Evolutionary conservation across 257 asterid species (phyloP).

Genomic region (Cordia subcordata): DNA sequence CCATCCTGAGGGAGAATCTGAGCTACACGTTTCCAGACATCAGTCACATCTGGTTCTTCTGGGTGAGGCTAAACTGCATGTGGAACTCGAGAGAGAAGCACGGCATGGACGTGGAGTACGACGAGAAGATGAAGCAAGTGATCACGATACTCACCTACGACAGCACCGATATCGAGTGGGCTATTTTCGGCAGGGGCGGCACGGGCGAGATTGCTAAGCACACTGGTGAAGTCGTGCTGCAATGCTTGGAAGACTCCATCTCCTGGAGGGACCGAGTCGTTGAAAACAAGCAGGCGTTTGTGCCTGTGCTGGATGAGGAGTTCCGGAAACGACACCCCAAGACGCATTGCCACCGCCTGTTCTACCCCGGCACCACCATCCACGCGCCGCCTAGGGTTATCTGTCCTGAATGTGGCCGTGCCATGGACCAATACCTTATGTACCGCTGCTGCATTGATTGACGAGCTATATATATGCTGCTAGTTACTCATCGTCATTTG

Average conservation of each 20-base stretch:
- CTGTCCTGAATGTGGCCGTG: background rate
- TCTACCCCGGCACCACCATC: background rate
- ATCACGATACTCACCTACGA: slow-evolving; percentile 55
- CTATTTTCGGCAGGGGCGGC: slow-evolving; percentile 64
- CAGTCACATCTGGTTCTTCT: slow-evolving; percentile 64
- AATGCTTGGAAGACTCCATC: slow-evolving; percentile 29
- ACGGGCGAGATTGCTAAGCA: slow-evolving; percentile 26
- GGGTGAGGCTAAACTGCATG: slow-evolving; percentile 88
- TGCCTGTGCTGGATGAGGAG: background rate
- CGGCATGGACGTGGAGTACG: slow-evolving; percentile 47
- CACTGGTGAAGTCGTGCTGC: slow-evolving; percentile 12
- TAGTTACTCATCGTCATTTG: too few species aligned
- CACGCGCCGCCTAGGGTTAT: background rate
- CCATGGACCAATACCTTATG: background rate
- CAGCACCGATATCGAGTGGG: slow-evolving; percentile 80
- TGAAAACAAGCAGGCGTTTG: slow-evolving; percentile 1
- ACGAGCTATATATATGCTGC: too few species aligned
- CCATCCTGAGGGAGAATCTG: slow-evolving; percentile 43
- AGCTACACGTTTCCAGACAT: slow-evolving; percentile 49
- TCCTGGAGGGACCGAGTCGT: slow-evolving; percentile 46
- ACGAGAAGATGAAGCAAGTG: slow-evolving; percentile 58
- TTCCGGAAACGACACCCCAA: background rate
- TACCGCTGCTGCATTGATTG: background rate
- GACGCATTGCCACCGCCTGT: background rate
- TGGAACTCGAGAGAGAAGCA: slow-evolving; percentile 78